These are phyloP conservation scores for Benincasa hispida DNA, from an alignment of 306 rosid species.

Conservation along the genomic window DNA sequence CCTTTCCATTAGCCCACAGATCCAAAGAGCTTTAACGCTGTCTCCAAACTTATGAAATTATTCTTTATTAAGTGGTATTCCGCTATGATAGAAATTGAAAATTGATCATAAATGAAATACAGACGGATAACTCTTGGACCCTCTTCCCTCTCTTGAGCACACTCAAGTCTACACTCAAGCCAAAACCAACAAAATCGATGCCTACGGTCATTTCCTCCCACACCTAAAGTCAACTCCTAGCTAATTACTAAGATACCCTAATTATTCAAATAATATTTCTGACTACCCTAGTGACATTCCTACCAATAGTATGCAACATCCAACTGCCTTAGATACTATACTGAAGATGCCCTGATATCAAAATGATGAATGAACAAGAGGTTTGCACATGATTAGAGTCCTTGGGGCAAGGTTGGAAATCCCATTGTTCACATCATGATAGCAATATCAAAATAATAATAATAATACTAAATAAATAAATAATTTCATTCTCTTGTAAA, in stretches of 20 bases:
- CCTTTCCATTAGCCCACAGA: neutral
- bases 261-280: too few species aligned
- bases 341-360: neutral
- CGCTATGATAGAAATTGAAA: neutral
- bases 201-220: neutral
- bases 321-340: neutral
- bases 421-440: neutral
- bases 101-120: neutral
- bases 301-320: neutral
- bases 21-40: neutral
- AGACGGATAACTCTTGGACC: neutral
- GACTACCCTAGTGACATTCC: neutral
- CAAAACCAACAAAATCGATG: neutral
- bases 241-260: neutral
- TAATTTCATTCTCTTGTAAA: neutral
- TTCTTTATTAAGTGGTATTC: neutral
- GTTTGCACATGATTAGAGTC: neutral
- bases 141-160: neutral
- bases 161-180: neutral
- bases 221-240: neutral
- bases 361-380: neutral
- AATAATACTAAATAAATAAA: too few species aligned
- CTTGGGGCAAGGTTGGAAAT: neutral
- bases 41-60: neutral
- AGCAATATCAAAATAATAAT: neutral